These are phyloP conservation scores for Fusarium secorum DNA, from an alignment of 2,329 filamentous ascomycete species.

Conservation along the genomic window DNA sequence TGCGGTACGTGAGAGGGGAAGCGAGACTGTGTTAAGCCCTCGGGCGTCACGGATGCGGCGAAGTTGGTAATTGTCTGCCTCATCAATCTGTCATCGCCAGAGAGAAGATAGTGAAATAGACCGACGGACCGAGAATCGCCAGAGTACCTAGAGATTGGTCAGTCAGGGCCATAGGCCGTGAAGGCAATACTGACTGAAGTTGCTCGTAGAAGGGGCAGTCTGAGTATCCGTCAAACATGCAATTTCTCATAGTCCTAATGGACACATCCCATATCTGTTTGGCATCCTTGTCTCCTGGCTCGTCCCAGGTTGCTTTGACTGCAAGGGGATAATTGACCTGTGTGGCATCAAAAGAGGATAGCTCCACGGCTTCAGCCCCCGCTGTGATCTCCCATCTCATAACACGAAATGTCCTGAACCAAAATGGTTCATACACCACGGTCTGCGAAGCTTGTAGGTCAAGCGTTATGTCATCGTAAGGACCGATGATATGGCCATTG, in stretches of 20 bases:
- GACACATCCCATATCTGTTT: neutral
- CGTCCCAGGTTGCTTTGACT: neutral
- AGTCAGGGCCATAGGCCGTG: rapidly evolving
- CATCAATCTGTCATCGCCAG: neutral
- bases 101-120: neutral
- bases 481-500: neutral
- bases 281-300: neutral
- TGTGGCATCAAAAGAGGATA: neutral
- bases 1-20: neutral
- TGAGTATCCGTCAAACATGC: neutral
- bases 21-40: neutral
- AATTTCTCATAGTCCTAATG: neutral
- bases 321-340: neutral
- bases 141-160: neutral
- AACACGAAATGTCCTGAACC: neutral
- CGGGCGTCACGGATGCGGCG: neutral
- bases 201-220: constrained; percentile 2
- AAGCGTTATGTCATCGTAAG: neutral
- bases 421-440: neutral
- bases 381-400: neutral
- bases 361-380: rapidly evolving
- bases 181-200: neutral
- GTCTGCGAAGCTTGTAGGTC: neutral
- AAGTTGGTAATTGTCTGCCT: neutral
- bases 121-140: neutral